Percentiles rank a stretch among this genome's conserved stretches.
Conservation (phyloP, 2,329 filamentous ascomycete species). For the Trichoderma afroharzianum region DNA sequence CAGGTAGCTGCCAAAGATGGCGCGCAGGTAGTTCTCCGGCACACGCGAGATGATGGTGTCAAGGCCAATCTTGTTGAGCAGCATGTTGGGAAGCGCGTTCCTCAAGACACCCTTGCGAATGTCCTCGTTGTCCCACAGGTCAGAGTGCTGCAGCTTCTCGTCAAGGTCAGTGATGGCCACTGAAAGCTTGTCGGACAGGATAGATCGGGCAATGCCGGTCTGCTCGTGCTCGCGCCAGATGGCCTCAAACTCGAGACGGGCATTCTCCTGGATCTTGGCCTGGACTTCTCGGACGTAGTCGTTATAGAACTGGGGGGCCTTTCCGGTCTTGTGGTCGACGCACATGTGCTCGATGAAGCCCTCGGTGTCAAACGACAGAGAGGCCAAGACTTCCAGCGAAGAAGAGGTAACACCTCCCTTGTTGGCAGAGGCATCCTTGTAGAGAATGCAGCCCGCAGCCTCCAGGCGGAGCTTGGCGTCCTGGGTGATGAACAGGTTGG, state of each 20-base stretch:
- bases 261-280: constrained; percentile 85
- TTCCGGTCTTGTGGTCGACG: constrained; percentile 61
- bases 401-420: constrained; percentile 98
- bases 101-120: constrained; percentile 74
- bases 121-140: constrained; percentile 80
- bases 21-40: constrained; percentile 84
- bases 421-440: constrained; percentile 98
- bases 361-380: constrained; percentile 86
- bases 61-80: constrained; percentile 86
- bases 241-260: constrained; percentile 90
- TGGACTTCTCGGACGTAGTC: constrained; percentile 91
- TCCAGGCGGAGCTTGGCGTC: constrained; percentile 95
- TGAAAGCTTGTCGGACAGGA: constrained; percentile 88
- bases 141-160: constrained; percentile 90
- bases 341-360: constrained; percentile 95
- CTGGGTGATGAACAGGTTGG: constrained; percentile 98
- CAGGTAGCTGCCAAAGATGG: constrained; percentile 94
- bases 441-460: constrained; percentile 88
- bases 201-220: constrained; percentile 74
- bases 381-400: constrained; percentile 91
- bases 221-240: constrained; percentile 93
- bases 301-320: constrained; percentile 85
- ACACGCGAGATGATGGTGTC: constrained; percentile 84
- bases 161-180: constrained; percentile 93
- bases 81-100: constrained; percentile 79